Conservation (phyloP, 2,329 filamentous ascomycete species). For the Didymella segeticola region DNA sequence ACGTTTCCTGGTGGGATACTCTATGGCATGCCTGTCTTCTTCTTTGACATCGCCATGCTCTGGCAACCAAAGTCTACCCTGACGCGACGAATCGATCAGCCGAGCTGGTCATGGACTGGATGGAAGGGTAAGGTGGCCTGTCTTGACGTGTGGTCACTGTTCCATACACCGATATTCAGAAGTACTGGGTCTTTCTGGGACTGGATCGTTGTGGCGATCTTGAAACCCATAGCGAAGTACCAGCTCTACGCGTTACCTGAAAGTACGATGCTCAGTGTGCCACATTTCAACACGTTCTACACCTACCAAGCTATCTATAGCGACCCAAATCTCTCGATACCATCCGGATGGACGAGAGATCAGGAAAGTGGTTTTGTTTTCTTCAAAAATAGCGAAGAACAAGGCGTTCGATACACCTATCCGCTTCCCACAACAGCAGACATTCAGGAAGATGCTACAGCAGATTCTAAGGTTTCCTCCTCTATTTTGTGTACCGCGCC, state of each 20-base stretch:
- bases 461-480: no score
- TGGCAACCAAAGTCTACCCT: neutral
- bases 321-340: neutral
- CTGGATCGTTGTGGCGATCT: neutral
- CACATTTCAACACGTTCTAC: neutral
- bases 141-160: neutral
- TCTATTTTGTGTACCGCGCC: no score
- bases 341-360: neutral
- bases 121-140: neutral
- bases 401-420: no score
- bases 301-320: neutral
- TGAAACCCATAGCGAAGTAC: neutral
- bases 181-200: neutral
- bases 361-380: neutral
- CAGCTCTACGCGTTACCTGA: neutral
- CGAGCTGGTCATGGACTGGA: conserved; percentile 1
- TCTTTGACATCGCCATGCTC: neutral
- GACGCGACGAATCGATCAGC: neutral
- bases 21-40: neutral
- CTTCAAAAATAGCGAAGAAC: neutral
- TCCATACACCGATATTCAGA: neutral
- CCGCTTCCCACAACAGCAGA: no score
- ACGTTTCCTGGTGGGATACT: neutral
- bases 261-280: no score
- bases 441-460: no score